phyloP scores from a whole-genome alignment of 108 stramenopile genomes.

The Epithemia pelagica region DNA sequence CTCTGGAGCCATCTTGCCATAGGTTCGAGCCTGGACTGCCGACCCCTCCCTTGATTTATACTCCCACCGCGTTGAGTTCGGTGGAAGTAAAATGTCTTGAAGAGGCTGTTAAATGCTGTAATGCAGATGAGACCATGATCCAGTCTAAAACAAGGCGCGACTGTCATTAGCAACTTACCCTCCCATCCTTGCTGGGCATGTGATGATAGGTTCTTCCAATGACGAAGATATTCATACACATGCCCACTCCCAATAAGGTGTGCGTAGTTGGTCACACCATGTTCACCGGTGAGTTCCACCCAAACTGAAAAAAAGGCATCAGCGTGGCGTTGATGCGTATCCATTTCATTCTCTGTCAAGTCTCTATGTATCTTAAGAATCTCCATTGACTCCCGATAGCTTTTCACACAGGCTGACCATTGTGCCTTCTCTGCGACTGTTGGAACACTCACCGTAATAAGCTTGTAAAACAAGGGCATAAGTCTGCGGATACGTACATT shows the following conservation, averaged over 20 bases:
- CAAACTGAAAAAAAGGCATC: not conserved
- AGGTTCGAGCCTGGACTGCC: not conserved
- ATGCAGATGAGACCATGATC: too few species aligned
- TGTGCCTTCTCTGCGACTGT: not conserved
- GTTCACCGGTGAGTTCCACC: not conserved
- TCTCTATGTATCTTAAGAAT: not conserved
- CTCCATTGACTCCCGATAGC: not conserved
- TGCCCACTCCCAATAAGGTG: constrained; percentile 18
- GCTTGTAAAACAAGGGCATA: not conserved
- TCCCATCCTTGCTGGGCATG: constrained; percentile 20
- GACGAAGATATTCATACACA: constrained; percentile 6
- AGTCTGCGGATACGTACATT: not conserved
- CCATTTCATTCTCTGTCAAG: not conserved
- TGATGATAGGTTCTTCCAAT: not conserved
- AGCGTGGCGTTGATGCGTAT: not conserved
- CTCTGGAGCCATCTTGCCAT: not conserved
- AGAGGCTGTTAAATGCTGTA: constrained; percentile 1
- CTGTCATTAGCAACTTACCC: too few species aligned
- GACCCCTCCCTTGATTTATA: not conserved
- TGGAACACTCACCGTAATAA: not conserved
- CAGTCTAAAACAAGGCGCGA: too few species aligned
- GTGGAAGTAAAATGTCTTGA: constrained; percentile 2
- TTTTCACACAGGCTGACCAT: not conserved
- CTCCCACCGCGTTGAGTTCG: not conserved
- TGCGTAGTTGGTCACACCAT: constrained; percentile 24